Conservation (phyloP, 2,329 filamentous ascomycete species). For the Colletotrichum cereale region DNA sequence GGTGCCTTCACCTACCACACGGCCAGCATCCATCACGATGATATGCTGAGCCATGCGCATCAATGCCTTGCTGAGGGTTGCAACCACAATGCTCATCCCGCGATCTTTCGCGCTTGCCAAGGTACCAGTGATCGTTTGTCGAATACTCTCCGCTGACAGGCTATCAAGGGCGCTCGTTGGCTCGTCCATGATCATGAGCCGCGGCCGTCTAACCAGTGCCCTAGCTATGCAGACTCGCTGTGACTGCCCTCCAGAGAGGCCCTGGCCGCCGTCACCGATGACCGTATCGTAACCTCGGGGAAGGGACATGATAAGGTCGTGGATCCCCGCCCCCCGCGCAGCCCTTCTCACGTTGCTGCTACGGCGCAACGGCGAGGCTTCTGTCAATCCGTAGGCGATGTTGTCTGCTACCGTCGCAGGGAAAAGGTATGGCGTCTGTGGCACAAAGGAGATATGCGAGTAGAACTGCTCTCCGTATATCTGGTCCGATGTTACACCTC, state of each 20-base stretch:
- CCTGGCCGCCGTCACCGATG: constrained; percentile 81
- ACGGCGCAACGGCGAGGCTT: constrained; percentile 63
- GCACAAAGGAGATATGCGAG: constrained; percentile 73
- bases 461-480: constrained; percentile 58
- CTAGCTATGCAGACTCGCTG: constrained; percentile 86
- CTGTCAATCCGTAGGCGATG: constrained; percentile 81
- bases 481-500: not conserved
- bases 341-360: constrained; percentile 60
- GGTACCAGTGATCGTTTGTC: constrained; percentile 70
- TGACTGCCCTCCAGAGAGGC: constrained; percentile 83
- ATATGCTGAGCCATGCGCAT: constrained; percentile 84
- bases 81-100: constrained; percentile 78
- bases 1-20: constrained; percentile 75
- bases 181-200: constrained; percentile 85
- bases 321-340: constrained; percentile 73
- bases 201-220: constrained; percentile 78
- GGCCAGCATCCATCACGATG: constrained; percentile 76
- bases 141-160: constrained; percentile 73
- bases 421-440: constrained; percentile 82
- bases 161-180: constrained; percentile 85
- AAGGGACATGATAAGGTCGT: constrained; percentile 81
- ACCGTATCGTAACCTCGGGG: constrained; percentile 70
- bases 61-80: constrained; percentile 88
- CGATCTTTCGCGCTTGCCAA: constrained; percentile 49
- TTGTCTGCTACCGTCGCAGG: constrained; percentile 80